Percentiles rank a stretch among this genome's conserved stretches.
Conservation (phyloP, 805 yeast species). For the Maudiozyma barnettii region DNA sequence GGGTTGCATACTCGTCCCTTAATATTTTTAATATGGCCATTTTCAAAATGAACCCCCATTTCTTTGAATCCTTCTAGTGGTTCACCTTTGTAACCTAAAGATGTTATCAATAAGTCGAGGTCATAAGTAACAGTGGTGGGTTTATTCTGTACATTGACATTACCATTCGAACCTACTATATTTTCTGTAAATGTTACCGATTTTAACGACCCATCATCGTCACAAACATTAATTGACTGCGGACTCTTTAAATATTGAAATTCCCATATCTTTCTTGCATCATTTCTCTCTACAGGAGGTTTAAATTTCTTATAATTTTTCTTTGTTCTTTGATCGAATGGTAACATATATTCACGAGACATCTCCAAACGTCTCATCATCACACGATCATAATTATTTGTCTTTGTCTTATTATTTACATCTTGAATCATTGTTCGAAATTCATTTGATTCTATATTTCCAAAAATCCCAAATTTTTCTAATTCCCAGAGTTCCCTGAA, state of each 20-base stretch:
- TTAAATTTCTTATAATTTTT: slow-evolving; percentile 20
- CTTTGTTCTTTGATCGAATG: slow-evolving; percentile 24
- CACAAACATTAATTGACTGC: slow-evolving; percentile 30
- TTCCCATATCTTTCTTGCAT: slow-evolving; percentile 41
- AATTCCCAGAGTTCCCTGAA: slow-evolving; percentile 72
- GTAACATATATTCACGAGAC: slow-evolving; percentile 41
- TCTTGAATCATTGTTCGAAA: slow-evolving; percentile 16
- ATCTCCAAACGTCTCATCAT: slow-evolving; percentile 59
- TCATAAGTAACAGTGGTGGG: slow-evolving; percentile 16
- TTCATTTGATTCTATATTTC: slow-evolving; percentile 34
- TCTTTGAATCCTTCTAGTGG: slow-evolving; percentile 52
- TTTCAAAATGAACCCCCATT: slow-evolving; percentile 41
- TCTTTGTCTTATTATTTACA: neutral
- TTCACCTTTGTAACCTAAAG: slow-evolving; percentile 74
- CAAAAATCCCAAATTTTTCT: slow-evolving; percentile 40
- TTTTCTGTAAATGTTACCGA: slow-evolving; percentile 19
- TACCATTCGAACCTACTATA: slow-evolving; percentile 9
- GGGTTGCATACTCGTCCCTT: slow-evolving; percentile 36
- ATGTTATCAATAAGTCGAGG: slow-evolving; percentile 62
- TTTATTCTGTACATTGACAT: slow-evolving; percentile 12
- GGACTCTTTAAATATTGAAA: slow-evolving; percentile 68
- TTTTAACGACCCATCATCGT: slow-evolving; percentile 10
- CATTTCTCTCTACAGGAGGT: slow-evolving; percentile 1
- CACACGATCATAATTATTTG: slow-evolving; percentile 38
- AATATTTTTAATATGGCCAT: slow-evolving; percentile 39